Evolutionary conservation across 2,329 filamentous ascomycete species (phyloP).

Genomic region (Rhinocladiella similis): DNA sequence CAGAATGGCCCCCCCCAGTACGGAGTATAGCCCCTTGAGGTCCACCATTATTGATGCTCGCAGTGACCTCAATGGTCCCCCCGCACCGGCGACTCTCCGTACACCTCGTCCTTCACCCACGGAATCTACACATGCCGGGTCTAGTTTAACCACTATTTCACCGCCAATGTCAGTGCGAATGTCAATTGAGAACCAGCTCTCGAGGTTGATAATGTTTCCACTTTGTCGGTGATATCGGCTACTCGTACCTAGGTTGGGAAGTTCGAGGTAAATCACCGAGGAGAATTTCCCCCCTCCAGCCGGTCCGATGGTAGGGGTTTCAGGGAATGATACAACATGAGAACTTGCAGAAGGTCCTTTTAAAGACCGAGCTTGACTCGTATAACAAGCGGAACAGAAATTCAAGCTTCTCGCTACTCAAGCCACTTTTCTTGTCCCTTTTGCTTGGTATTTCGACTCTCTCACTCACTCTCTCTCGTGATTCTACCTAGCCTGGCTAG

Average conservation of each 20-base stretch:
- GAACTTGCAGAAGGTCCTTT: too few relatives aligned
- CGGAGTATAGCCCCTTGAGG: not conserved
- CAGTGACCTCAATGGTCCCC: not conserved
- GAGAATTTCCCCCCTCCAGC: not conserved
- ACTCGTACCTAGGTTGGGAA: not conserved
- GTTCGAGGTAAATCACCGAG: not conserved
- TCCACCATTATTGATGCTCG: not conserved
- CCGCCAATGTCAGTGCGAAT: not conserved
- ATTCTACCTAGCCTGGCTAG: too few relatives aligned
- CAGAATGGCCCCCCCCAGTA: not conserved
- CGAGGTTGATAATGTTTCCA: not conserved
- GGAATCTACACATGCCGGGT: not conserved
- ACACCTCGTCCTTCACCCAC: too few relatives aligned
- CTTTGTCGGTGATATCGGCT: not conserved
- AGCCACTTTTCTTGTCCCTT: not conserved
- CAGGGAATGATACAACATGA: too few relatives aligned
- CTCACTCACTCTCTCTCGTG: not conserved
- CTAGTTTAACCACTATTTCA: too few relatives aligned
- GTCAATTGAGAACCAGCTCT: not conserved
- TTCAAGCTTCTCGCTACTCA: not conserved
- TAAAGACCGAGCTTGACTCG: too few relatives aligned
- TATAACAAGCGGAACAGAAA: too few relatives aligned
- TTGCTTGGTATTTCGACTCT: not conserved
- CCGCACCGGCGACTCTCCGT: not conserved
- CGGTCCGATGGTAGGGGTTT: too few relatives aligned